A percentile compares a stretch with the other conserved stretches of the same genome.
phyloP scores from a whole-genome alignment of 208 protist species.

The Acanthamoeba polyphaga region DNA sequence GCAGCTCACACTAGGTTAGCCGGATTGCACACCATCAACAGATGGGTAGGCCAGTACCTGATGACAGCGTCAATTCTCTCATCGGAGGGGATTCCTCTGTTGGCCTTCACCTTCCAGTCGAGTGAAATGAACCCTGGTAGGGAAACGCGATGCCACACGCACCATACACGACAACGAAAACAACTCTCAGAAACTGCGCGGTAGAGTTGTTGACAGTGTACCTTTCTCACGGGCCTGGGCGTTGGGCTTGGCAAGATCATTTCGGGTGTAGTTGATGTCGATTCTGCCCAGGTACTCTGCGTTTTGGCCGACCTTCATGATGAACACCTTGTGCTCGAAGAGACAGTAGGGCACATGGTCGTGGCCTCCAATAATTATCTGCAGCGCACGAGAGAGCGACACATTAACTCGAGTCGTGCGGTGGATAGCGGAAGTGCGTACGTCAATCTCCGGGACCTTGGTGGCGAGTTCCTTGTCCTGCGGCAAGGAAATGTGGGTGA shows the following conservation, averaged over 20 bases:
- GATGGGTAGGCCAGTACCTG: background rate
- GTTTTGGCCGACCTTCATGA: slow-evolving; percentile 70
- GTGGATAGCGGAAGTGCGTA: background rate
- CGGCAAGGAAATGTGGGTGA: slow-evolving; percentile 53
- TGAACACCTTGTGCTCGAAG: slow-evolving; percentile 60
- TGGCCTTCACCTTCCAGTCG: slow-evolving; percentile 67
- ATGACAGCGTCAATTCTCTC: slow-evolving; percentile 13
- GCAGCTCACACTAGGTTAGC: too few relatives aligned
- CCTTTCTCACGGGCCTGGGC: background rate
- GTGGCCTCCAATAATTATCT: slow-evolving; percentile 64
- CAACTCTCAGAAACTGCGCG: too few relatives aligned
- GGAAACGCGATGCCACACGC: background rate
- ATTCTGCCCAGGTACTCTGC: slow-evolving; percentile 62
- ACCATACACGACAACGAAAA: too few relatives aligned
- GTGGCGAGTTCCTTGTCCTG: slow-evolving; percentile 58
- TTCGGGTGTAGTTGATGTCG: background rate
- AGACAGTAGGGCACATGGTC: slow-evolving; percentile 54
- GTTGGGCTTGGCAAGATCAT: background rate
- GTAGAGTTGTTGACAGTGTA: background rate
- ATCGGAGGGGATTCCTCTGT: background rate
- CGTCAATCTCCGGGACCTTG: slow-evolving; percentile 68
- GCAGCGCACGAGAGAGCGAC: background rate
- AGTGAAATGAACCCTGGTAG: background rate
- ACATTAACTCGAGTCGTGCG: background rate
- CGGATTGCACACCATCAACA: background rate